Base-by-base conservation (phyloP, 768 basidiomycete genomes). In the Amanita phalloides region DNA sequence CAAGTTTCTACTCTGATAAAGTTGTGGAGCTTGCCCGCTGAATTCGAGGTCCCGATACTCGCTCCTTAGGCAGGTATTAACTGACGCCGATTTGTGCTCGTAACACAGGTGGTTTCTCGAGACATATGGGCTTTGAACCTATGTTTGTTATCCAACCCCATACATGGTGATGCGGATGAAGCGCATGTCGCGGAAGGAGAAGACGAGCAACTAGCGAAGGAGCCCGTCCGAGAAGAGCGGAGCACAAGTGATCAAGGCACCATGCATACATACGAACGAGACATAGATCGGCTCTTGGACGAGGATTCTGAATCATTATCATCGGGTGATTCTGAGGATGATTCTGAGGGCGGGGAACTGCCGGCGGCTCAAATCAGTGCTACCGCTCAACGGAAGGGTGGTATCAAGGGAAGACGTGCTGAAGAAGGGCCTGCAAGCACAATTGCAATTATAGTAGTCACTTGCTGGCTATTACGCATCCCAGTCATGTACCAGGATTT, bases 41-140 rank as follows among this genome's bases (percentile, higher is more conserved):
- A 90, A 61, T 88, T 90, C 54, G 90, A 91, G 76, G 90, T 87
- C 14, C 49, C 42, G 21, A 23, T 23, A 11, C 8, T 47, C 26
- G 32, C 20, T 9, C 21, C 37, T 17, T 23, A 23, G 7, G 26
- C 14, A 26, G 6, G 17, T 26, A 6, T 26, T 9, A 10, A 21
- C 43, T 48, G 28, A 53, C 17, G 26, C 20, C 30, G 35, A 41
- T 6, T 17, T 23, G 8, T 14, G 10, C 57, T 23, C 33, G 11
- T 33, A 33, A 33, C 6, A 33, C 45, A 92, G 90, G 66, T 75
- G 21, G 66, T 89, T 26, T 91, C 87, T 61, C 75, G 81, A 58
- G 90, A 92, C 59, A 53, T 88, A n/a, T 92, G 90, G 90, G 76
- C 79, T 0, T 67, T 89, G 3, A 75, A 90, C 64, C 69, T 92